Evolutionary conservation across 2,329 filamentous ascomycete species (phyloP).

Genomic region (Aspergillus quadricinctus): DNA sequence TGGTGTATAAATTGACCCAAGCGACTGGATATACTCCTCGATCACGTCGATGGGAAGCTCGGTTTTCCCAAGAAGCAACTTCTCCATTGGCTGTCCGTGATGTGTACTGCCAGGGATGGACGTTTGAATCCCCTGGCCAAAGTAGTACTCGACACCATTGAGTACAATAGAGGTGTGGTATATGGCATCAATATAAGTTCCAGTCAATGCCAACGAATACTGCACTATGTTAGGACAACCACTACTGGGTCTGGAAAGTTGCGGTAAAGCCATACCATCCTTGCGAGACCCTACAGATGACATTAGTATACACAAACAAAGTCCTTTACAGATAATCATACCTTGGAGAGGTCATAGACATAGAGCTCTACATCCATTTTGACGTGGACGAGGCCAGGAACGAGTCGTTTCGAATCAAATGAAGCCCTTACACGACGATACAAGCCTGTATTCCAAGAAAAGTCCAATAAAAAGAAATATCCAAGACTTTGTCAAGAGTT

Average conservation of each 20-base stretch:
- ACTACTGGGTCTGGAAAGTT: neutral
- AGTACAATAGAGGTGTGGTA: slow-evolving; percentile 93
- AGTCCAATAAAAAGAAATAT: neutral
- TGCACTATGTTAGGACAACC: slow-evolving; percentile 24
- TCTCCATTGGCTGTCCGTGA: slow-evolving; percentile 77
- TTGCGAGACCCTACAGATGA: slow-evolving; percentile 48
- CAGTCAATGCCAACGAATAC: slow-evolving; percentile 57
- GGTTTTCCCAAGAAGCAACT: slow-evolving; percentile 69
- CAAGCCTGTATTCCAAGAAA: neutral
- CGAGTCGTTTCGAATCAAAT: neutral
- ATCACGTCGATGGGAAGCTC: slow-evolving; percentile 76
- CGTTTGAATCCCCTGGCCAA: slow-evolving; percentile 79
- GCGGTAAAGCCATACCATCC: slow-evolving; percentile 38
- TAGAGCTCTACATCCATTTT: slow-evolving; percentile 72
- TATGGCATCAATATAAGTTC: slow-evolving; percentile 77
- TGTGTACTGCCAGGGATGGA: slow-evolving; percentile 79
- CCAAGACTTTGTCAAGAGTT: neutral
- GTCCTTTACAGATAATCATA: slow-evolving; percentile 14
- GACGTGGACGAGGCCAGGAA: neutral
- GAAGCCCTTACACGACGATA: neutral
- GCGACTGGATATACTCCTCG: slow-evolving; percentile 78
- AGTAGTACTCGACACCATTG: slow-evolving; percentile 81
- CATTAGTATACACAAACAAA: slow-evolving; percentile 15
- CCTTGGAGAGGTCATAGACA: slow-evolving; percentile 70
- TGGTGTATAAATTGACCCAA: slow-evolving; percentile 76